A percentile compares a stretch with the other conserved stretches of the same genome.
These are phyloP conservation scores for Populus euphratica DNA, from an alignment of 345 rosid species.

Conservation along the genomic window DNA sequence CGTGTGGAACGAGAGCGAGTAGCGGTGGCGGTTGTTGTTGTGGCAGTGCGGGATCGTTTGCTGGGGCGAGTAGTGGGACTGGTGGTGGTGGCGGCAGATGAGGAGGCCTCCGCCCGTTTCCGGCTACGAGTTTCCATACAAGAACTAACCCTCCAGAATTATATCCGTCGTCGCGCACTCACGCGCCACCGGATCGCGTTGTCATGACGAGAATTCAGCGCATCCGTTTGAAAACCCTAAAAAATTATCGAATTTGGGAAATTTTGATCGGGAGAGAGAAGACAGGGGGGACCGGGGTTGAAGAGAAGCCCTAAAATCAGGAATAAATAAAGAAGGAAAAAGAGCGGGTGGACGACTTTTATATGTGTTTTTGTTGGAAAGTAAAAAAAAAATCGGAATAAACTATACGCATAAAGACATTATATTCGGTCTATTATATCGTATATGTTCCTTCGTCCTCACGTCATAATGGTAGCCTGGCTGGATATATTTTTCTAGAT, in stretches of 20 bases:
- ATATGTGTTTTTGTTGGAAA: background rate
- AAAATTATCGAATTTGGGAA: background rate
- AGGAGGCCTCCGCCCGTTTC: slow-evolving; percentile 99
- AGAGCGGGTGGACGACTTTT: slow-evolving; percentile 6
- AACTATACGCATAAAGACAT: background rate
- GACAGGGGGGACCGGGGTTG: background rate
- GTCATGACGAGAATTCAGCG: slow-evolving; percentile 11
- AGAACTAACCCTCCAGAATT: slow-evolving; percentile 48
- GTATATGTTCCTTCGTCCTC: background rate
- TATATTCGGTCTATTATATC: background rate
- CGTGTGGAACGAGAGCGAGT: slow-evolving; percentile 50
- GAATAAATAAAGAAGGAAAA: background rate
- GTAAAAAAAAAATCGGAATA: background rate
- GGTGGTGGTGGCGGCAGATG: slow-evolving; percentile 81
- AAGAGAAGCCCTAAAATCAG: slow-evolving; percentile 23
- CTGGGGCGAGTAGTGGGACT: slow-evolving; percentile 74
- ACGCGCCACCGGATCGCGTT: slow-evolving; percentile 51
- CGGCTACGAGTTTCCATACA: slow-evolving; percentile 99
- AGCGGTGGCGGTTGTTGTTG: slow-evolving; percentile 21
- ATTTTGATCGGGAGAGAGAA: background rate
- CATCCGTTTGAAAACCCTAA: slow-evolving; percentile 35
- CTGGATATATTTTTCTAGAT: no score
- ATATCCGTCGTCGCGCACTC: slow-evolving; percentile 41
- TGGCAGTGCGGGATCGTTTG: slow-evolving; percentile 62
- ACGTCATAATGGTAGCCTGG: no score